Conservation (phyloP, 164 flowering plant species). For the Euptelea pleiosperma region DNA sequence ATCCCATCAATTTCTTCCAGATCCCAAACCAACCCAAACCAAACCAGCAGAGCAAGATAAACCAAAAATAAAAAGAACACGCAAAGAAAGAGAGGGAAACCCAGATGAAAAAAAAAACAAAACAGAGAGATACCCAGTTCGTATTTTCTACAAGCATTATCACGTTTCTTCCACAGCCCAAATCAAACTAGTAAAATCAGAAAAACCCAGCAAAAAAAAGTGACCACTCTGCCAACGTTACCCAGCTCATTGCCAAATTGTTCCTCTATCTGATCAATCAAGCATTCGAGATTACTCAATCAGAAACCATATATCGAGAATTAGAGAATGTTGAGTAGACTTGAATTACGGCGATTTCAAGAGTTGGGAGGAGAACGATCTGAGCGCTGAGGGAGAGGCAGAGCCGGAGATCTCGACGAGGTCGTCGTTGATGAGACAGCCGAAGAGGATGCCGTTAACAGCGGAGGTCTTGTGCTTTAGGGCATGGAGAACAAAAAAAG, state of each 20-base stretch:
- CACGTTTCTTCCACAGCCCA: no score
- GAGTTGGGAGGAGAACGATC: slow-evolving; percentile 79
- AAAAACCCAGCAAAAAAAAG: no score
- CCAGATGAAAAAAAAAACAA: no score
- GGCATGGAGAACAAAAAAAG: slow-evolving; percentile 83
- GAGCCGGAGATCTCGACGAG: slow-evolving; percentile 73
- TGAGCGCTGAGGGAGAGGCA: slow-evolving; percentile 91
- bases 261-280: slow-evolving; percentile 68
- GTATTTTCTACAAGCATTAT: no score
- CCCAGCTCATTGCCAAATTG: slow-evolving; percentile 67
- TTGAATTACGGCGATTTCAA: slow-evolving; percentile 86
- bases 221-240: slow-evolving; percentile 64
- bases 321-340: slow-evolving; percentile 25
- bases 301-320: slow-evolving; percentile 5
- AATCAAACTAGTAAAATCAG: no score
- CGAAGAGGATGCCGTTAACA: slow-evolving; percentile 84
- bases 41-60: no score
- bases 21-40: no score
- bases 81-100: no score
- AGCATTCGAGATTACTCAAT: neutral
- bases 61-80: no score
- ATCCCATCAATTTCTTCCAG: no score
- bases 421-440: slow-evolving; percentile 40
- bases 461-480: slow-evolving; percentile 68
- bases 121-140: no score